Base-by-base conservation (phyloP, 148 eudicot species). In the Amaranthus palmeri region DNA sequence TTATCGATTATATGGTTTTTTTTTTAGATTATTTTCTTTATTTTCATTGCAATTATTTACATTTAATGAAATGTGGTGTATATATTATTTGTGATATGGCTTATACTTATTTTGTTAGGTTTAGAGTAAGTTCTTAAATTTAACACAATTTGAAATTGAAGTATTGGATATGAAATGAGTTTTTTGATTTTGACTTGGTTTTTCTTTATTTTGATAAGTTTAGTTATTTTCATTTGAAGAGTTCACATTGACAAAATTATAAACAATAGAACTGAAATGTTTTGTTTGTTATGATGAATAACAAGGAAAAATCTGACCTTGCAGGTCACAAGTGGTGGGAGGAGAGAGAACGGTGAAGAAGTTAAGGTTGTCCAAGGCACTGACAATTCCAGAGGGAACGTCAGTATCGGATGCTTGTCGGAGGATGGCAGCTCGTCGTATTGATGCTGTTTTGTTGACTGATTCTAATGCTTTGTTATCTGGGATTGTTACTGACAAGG, bases 281-380 rank as follows among this genome's bases (percentile, higher is more conserved):
- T 54, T 65, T 51, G 10, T 25, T 10, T 45, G 14, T 74, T 62
- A 52, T 25, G 42, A 54, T 18, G 41, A n/a, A 65, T 51, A 25
- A 7, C 25, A 42, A 7, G 0, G 7, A n/a, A 41, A 7, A 54
- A 1, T 45, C 41, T 57, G 72, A 14, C 6, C 55, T 68, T 47
- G 50, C 68, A 84, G 91, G 83, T 74, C 85, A 57, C 69, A 83
- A 46, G 74, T 69, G 43, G 76, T 2, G 76, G 83, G 72, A n/a
- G 88, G 89, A 13, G 98, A 91, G 75, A 95, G 98, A 86, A 95
- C 98, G 71, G 98, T 95, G 83, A 95, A 95, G 88, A 95, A 89
- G 82, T 84, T 95, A 54, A 85, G 97, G 80, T 82, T 95, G 57
- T 85, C 97, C 0, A 95, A 90, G 77, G 98, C 97, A 25, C 88